Conservation (phyloP, 352 stramenopile species). For the Phytophthora chlamydospora region DNA sequence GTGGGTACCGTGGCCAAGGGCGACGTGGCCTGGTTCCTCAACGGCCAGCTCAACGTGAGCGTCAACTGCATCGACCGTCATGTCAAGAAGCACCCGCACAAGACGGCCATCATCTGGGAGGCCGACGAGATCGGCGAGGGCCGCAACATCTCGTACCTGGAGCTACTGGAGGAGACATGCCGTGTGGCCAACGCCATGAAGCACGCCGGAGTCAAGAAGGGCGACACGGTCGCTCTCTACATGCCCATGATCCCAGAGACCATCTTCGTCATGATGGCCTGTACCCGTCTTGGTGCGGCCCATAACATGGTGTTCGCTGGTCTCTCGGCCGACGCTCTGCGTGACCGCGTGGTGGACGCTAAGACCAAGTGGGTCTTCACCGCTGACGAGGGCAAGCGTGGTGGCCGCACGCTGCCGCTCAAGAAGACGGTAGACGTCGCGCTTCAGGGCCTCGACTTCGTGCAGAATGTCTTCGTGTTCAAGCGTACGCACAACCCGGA, state of each 20-base stretch:
- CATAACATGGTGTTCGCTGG: conserved; percentile 98
- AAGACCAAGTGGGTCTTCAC: conserved; percentile 92
- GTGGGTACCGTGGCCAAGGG: conserved; percentile 89
- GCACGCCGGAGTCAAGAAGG: conserved; percentile 81
- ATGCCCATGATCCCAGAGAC: conserved; percentile 99
- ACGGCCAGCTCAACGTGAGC: conserved; percentile 94
- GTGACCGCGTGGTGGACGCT: conserved; percentile 94
- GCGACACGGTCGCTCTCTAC: conserved; percentile 97
- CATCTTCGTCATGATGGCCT: conserved; percentile 97
- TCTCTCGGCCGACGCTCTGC: conserved; percentile 93
- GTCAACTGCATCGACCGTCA: conserved; percentile 97
- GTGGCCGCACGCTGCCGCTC: conserved; percentile 91
- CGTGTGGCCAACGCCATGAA: conserved; percentile 96
- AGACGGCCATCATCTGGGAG: conserved; percentile 97
- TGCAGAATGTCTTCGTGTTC: conserved; percentile 96
- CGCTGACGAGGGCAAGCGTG: conserved; percentile 89
- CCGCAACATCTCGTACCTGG: conserved; percentile 51
- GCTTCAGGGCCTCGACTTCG: conserved; percentile 85
- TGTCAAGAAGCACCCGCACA: conserved; percentile 67
- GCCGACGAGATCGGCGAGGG: conserved; percentile 94
- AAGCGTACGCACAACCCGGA: conserved; percentile 81
- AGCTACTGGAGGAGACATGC: conserved; percentile 61
- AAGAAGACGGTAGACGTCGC: conserved; percentile 96
- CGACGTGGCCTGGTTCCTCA: conserved; percentile 94
- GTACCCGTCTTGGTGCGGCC: conserved; percentile 95